Base-by-base conservation (phyloP, 129 eudicot species). In the Chrysanthemum lavandulifolium region DNA sequence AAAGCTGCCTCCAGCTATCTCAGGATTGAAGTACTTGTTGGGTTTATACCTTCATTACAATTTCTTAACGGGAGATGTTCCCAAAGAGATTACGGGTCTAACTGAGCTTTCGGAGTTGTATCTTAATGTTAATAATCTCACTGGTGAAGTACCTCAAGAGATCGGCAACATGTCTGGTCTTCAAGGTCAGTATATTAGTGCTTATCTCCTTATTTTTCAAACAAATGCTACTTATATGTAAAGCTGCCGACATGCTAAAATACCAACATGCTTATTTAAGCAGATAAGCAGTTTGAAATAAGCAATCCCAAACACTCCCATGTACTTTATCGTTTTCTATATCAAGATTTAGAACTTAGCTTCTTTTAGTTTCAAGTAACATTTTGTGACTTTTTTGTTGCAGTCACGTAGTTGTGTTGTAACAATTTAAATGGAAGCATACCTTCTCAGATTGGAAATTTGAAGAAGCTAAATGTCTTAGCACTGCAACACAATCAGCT, bases 21-120 rank as follows among this genome's bases (percentile, higher is more conserved):
- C 92, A 40, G 91, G 88, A 18, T 83, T 93, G 13, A 87, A 84
- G 83, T 82, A 91, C 59, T 76, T 93, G 72, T 94, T 97, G 12
- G 99, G 96, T 72, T 88, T 94, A 13, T 94, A 84, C 79, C 84
- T 94, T 85, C 99, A 94, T 74, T 94, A 87, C 69, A 94, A 94
- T 74, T 81, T 82, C n/a, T 71, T 94, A 81, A 76, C 81, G 6
- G 99, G 99, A 27, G 83, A 73, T 27, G 83, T 90, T 64, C 99
- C 99, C 1, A 80, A 71, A 60, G 91, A 90, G 84, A 84, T 94
- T 73, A 79, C 86, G 16, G 73, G 81, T 61, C 88, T 94, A 69
- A 76, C 81, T 1, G 97, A 94, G 91, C 64, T 90, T 54, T 57
- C 84, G 61, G 99, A 90, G 72, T 85, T 94, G 74, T 94, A 94